Evolutionary conservation across 2,329 filamentous ascomycete genomes (phyloP).

Genomic region (Tetracladium maxilliforme): DNA sequence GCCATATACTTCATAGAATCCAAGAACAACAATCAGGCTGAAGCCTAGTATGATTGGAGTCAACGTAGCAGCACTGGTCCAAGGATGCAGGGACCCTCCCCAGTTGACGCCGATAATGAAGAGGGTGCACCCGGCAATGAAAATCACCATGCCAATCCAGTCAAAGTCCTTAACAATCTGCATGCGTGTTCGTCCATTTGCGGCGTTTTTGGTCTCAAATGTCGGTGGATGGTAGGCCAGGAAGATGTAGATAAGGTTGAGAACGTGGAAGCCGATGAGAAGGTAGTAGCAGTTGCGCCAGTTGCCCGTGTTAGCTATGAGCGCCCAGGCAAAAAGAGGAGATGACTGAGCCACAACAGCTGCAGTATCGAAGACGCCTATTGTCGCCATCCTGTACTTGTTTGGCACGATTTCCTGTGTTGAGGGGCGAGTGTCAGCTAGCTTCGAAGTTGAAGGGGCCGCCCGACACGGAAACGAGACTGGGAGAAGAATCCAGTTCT

Average conservation of each 20-base stretch:
- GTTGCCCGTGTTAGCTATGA: constrained; percentile 11
- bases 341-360: no score
- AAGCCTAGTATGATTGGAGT: constrained; percentile 13
- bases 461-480: no score
- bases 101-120: constrained; percentile 16
- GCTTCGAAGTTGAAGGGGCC: no score
- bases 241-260: constrained; percentile 13
- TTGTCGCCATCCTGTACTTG: no score
- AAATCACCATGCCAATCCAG: constrained; percentile 15
- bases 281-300: constrained; percentile 16
- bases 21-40: constrained; percentile 9
- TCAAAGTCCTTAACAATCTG: constrained; percentile 13
- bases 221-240: constrained; percentile 18
- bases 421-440: constrained; percentile 15
- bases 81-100: constrained; percentile 17
- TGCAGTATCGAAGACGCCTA: no score
- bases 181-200: constrained; percentile 11
- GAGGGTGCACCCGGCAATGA: constrained; percentile 13
- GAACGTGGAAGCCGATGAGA: constrained; percentile 13
- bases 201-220: constrained; percentile 13
- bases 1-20: constrained; percentile 12
- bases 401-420: constrained; percentile 22
- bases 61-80: constrained; percentile 15
- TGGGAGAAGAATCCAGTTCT: no score
- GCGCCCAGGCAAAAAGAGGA: constrained; percentile 16